These are phyloP conservation scores for Trichomonascaceae sp. DNA, from an alignment of 1,139 yeast species.

Conservation along the genomic window DNA sequence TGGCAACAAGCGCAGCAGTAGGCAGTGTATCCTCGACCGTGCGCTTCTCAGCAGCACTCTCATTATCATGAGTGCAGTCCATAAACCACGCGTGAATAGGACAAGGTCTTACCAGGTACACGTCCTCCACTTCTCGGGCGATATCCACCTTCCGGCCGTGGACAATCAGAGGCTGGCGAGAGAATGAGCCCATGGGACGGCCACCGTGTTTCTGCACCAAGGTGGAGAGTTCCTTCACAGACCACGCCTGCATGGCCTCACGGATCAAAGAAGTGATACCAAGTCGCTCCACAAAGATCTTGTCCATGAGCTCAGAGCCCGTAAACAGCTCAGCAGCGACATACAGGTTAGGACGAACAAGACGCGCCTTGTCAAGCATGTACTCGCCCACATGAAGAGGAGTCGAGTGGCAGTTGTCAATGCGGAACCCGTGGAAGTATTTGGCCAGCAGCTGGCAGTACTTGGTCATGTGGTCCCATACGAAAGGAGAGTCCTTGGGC, in stretches of 20 bases:
- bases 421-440: slow-evolving; percentile 75
- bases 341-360: slow-evolving; percentile 70
- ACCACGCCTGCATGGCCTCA: slow-evolving; percentile 97
- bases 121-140: slow-evolving; percentile 8
- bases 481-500: slow-evolving; percentile 71
- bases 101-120: slow-evolving; percentile 42
- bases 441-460: slow-evolving; percentile 67
- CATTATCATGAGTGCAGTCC: slow-evolving; percentile 98
- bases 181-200: slow-evolving; percentile 80
- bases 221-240: slow-evolving; percentile 72
- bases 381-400: slow-evolving; percentile 91
- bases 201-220: slow-evolving; percentile 91
- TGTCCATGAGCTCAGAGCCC: slow-evolving; percentile 86
- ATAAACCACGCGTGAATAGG: slow-evolving; percentile 88
- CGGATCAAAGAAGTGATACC: slow-evolving; percentile 82
- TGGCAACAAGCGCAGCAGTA: slow-evolving; percentile 85
- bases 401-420: slow-evolving; percentile 93
- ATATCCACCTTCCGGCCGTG: slow-evolving; percentile 9
- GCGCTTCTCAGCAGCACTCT: slow-evolving; percentile 76
- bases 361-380: slow-evolving; percentile 77
- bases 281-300: slow-evolving; percentile 75
- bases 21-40: slow-evolving; percentile 91
- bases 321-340: slow-evolving; percentile 91
- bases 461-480: slow-evolving; percentile 80
- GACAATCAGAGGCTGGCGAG: slow-evolving; percentile 17